Evolutionary conservation across 2,329 filamentous ascomycete genomes (phyloP), one percentile per base, ranked within the genome.

Genomic region (Calonectria honghensis): DNA sequence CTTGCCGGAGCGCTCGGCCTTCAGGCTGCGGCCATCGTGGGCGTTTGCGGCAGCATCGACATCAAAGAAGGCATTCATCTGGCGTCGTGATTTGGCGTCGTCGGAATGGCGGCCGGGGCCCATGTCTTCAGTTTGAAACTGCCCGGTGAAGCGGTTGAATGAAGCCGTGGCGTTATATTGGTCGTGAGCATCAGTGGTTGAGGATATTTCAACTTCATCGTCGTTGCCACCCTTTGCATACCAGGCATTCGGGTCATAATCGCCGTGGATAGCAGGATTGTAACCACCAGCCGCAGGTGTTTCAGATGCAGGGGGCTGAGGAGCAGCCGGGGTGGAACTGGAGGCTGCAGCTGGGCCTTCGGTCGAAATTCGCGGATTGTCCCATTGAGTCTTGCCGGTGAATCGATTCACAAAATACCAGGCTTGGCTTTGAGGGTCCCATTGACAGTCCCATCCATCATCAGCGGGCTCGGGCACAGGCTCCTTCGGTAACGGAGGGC

Each of bases 41-140:
- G 92, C 91, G 82, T 98, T 98, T 6, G 96, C 96, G 4, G 96
- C 96, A 6, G 96, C 95, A 84, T 98, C 96, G 54, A 98, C 96
- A 83, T 99, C 96, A 84, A 98, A 99, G 86, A 94, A 98, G 51
- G 96, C 95, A 82, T 95, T 94, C 94, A 98, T 94, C 87, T 98
- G 97, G 57, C 97, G 90, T 67, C 89, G 90, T 74, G 94, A 94
- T 89, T 98, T 98, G 82, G 95, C 94, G 82, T 97, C 95, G 81
- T 98, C 96, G 79, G 92, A 94, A 87, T 96, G 94, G 67, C 93
- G 91, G 68, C 97, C 95, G 2, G 95, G 92, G 4, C 90, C 93
- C 76, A 93, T 87, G 14, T 91, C 90, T 3, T 87, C 87, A 24
- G 89, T 87, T 86, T 98, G 96, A 87, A 95, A 98, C 78, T 93